Percentiles rank a stretch among this genome's conserved stretches.
Conservation (phyloP, 768 basidiomycete species). For the Trametes gibbosa region DNA sequence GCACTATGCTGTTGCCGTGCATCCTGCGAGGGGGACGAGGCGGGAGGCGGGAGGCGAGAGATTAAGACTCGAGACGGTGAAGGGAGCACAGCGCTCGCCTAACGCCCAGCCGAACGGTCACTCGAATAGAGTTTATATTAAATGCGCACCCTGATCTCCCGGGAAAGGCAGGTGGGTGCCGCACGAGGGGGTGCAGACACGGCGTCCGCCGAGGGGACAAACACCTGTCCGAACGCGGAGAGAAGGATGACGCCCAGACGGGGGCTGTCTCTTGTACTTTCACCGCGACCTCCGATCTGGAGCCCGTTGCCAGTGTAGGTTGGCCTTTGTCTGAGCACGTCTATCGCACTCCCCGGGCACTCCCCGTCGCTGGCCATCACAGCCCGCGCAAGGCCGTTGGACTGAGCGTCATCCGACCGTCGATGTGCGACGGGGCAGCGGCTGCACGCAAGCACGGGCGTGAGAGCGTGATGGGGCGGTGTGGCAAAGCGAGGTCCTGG, state of each 20-base stretch:
- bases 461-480: neutral
- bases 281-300: neutral
- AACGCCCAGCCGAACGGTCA: neutral
- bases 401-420: neutral
- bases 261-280: constrained; percentile 1
- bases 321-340: neutral
- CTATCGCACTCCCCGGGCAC: neutral
- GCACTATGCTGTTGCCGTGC: neutral
- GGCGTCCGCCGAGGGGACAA: constrained; percentile 2
- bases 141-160: neutral
- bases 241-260: constrained; percentile 7
- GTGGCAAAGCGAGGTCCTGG: neutral
- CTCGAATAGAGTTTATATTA: neutral
- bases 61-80: neutral
- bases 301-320: constrained; percentile 2
- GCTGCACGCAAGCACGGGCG: neutral
- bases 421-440: neutral
- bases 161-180: neutral
- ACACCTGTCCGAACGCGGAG: constrained; percentile 2
- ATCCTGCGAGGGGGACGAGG: neutral
- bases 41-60: neutral
- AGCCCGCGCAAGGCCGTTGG: too few relatives aligned
- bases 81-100: constrained; percentile 1
- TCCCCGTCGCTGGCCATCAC: neutral
- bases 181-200: neutral